phyloP scores from a whole-genome alignment of 2,329 filamentous ascomycete genomes.

The Epicoccum sorghinum region DNA sequence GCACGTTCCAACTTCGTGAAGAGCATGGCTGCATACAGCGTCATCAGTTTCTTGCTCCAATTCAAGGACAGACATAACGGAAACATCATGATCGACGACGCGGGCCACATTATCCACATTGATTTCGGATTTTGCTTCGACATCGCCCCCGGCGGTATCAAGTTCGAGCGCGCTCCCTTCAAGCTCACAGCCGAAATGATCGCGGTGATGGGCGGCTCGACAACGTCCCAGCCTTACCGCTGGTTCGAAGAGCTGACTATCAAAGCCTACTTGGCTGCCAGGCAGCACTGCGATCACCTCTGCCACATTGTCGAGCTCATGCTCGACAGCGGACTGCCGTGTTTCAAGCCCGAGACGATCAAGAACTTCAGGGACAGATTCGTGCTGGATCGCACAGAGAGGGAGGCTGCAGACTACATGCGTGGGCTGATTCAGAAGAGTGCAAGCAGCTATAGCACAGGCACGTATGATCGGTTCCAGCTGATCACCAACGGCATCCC shows the following conservation, averaged over 20 bases:
- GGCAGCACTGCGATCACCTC: constrained; percentile 87
- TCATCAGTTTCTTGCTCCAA: constrained; percentile 94
- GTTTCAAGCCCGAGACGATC: constrained; percentile 96
- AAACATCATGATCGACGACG: constrained; percentile 99
- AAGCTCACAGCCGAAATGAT: constrained; percentile 98
- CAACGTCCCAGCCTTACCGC: constrained; percentile 84
- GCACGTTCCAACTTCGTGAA: constrained; percentile 98
- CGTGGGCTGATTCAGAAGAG: constrained; percentile 87
- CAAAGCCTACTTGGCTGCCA: constrained; percentile 88
- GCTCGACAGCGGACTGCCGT: constrained; percentile 94
- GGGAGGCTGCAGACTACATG: constrained; percentile 95
- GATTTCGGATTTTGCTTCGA: constrained; percentile 99
- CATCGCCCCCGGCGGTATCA: constrained; percentile 94
- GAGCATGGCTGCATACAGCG: constrained; percentile 97
- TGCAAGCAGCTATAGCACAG: constrained; percentile 87
- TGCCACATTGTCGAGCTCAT: constrained; percentile 90
- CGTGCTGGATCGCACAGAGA: constrained; percentile 86
- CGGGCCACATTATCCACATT: constrained; percentile 96
- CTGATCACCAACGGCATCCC: constrained; percentile 96
- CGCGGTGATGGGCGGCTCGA: constrained; percentile 91
- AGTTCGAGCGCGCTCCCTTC: constrained; percentile 97
- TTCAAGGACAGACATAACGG: constrained; percentile 99
- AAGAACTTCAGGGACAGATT: constrained; percentile 92
- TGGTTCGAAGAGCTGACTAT: constrained; percentile 97
- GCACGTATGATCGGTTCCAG: constrained; percentile 98